These are phyloP conservation scores for Neophaeococcomyces mojaviensis DNA, from an alignment of 2,329 filamentous ascomycete genomes.

Conservation along the genomic window DNA sequence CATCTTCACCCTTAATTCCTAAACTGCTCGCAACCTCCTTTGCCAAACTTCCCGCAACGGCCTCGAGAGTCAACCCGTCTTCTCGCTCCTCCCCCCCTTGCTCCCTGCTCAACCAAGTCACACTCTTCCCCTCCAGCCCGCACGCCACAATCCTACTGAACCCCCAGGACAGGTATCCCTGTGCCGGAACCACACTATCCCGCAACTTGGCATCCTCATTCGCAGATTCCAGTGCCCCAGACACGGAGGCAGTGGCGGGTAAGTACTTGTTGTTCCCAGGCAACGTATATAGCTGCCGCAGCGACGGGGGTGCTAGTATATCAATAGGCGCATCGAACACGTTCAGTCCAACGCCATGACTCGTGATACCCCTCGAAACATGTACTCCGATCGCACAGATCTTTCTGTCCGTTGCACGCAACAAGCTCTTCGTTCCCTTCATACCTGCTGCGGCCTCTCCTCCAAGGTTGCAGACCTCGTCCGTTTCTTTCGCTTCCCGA, in stretches of 20 bases:
- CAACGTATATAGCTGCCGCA: background rate
- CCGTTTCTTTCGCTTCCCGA: too few species aligned
- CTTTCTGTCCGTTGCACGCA: constrained; percentile 49
- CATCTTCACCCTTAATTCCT: too few species aligned
- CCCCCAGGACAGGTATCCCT: constrained; percentile 46
- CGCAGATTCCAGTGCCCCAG: background rate
- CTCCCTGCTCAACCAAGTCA: constrained; percentile 64
- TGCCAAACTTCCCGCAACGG: too few species aligned
- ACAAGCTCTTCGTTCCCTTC: constrained; percentile 16
- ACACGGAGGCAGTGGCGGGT: background rate
- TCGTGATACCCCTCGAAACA: constrained; percentile 71
- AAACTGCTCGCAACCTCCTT: too few species aligned
- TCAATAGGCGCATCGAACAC: constrained; percentile 47
- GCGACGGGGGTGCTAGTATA: background rate
- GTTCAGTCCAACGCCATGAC: constrained; percentile 70
- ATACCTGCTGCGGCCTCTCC: background rate
- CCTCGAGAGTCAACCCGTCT: too few species aligned
- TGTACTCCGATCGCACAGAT: constrained; percentile 92
- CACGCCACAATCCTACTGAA: constrained; percentile 75
- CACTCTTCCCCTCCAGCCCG: constrained; percentile 69
- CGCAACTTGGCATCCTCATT: background rate
- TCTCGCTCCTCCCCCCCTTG: too few species aligned
- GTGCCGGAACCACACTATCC: constrained; percentile 2
- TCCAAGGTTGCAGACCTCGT: constrained; percentile 18
- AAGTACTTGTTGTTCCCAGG: constrained; percentile 2